Base-by-base conservation (phyloP, 2,329 filamentous ascomycete species). In the Penicillium corylophilum region DNA sequence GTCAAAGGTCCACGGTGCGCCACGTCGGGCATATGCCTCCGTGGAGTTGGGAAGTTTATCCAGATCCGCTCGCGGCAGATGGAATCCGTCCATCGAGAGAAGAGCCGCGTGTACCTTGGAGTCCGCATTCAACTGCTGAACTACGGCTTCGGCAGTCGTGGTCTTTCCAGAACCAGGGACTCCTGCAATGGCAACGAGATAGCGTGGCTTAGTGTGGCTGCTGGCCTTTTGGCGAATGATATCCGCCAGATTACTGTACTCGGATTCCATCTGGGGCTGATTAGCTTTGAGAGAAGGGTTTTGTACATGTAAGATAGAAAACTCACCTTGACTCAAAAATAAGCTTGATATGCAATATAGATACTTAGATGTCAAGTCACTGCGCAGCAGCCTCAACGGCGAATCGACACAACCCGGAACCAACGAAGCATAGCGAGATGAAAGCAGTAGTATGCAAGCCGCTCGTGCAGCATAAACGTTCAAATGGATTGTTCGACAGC, bases 71-170 rank as follows among this genome's bases (percentile, higher is more conserved):
- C 67, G 62, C 1, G 69, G 57, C 10, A 67, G 56, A 52, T 74
- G 71, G 46, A 73, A 74, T 13, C 71, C 72, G 44, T 74, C 71
- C 69, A 73, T 71, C 7, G 70, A 66, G 7, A 72, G 54, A 1
- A 65, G 55, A 1, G 59, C 53, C 0, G 67, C 59, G 7, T 47
- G 53, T 1, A 44, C 38, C 1, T 24, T 22, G 1, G 48, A n/a
- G 20, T 45, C 36, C 5, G 48, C 23, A 31, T 69, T 70, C 5
- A 71, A 46, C 3, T 57, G 59, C n/a, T 53, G 50, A 1, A 66
- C 64, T 5, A 70, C 59, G 2, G 61, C 62, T 6, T 56, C 46
- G 3, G 69, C 68, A 3, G 63, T 67, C 12, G 69, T 71, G 5
- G 69, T 68, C 47, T 71, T 72, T 10, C 69, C 68, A 3, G 69